Evolutionary conservation across 1,284 basidiomycete genomes (phyloP).

Genomic region (Apiotrichum montevideense): DNA sequence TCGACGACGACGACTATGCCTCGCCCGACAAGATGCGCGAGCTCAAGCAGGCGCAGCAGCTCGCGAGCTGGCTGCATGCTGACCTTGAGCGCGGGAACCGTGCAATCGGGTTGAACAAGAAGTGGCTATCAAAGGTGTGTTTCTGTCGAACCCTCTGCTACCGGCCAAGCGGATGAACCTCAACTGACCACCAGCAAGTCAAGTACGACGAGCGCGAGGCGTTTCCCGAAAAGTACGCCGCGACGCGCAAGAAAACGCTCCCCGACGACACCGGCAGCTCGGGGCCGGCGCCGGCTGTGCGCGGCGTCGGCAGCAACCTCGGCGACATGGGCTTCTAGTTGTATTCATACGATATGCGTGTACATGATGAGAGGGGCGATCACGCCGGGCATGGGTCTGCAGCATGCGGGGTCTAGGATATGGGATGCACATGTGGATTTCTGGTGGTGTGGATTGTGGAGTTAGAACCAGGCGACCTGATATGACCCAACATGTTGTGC

Average conservation of each 20-base stretch:
- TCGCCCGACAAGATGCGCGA: slow-evolving; percentile 13
- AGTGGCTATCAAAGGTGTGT: slow-evolving; percentile 35
- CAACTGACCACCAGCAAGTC: slow-evolving; percentile 8
- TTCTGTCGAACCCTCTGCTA: not conserved
- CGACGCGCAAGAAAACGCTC: not conserved
- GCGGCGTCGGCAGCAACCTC: slow-evolving; percentile 17
- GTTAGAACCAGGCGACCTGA: too few species aligned
- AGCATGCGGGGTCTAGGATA: too few species aligned
- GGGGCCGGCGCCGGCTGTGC: slow-evolving; percentile 1
- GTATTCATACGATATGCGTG: not conserved
- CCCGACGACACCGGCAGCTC: too few species aligned
- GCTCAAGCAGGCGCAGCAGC: slow-evolving; percentile 15
- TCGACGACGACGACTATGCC: slow-evolving; percentile 19
- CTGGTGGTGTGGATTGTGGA: too few species aligned
- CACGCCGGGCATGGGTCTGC: too few species aligned
- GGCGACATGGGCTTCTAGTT: slow-evolving; percentile 17
- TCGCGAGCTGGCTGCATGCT: slow-evolving; percentile 18
- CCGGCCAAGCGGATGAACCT: too few species aligned
- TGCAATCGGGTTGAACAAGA: slow-evolving; percentile 22
- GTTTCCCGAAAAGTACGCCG: slow-evolving; percentile 1
- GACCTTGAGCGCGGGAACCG: slow-evolving; percentile 25
- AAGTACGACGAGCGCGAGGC: slow-evolving; percentile 7
- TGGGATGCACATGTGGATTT: too few species aligned
- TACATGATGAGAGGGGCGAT: too few species aligned
- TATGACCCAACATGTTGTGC: too few species aligned